Percentiles rank a stretch among this genome's conserved stretches.
phyloP scores from a whole-genome alignment of 192 early-diverging fungal species.

The Ramicandelaber brevisporus region DNA sequence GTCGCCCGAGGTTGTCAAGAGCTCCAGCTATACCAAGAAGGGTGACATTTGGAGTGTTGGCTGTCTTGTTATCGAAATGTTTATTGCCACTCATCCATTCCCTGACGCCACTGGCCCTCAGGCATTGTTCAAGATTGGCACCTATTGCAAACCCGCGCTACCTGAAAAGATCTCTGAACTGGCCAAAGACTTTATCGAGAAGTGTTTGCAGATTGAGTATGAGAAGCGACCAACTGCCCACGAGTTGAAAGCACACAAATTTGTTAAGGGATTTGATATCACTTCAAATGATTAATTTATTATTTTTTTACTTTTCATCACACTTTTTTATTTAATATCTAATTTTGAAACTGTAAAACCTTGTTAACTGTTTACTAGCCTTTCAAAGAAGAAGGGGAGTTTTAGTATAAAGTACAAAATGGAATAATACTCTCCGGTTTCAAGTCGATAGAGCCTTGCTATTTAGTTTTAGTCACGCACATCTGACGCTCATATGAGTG shows the following conservation, averaged over 20 bases:
- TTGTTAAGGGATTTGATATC: conserved; percentile 10
- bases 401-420: too few relatives aligned
- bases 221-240: conserved; percentile 19
- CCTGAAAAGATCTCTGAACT: conserved; percentile 11
- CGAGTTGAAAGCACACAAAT: conserved; percentile 13
- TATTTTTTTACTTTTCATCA: neutral
- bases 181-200: conserved; percentile 16
- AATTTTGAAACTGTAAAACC: neutral
- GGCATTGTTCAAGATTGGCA: conserved; percentile 44
- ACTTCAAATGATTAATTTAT: conserved; percentile 4
- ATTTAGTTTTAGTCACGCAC: too few relatives aligned
- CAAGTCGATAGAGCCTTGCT: too few relatives aligned
- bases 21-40: conserved; percentile 75
- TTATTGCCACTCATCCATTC: conserved; percentile 84
- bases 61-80: conserved; percentile 95
- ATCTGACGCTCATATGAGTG: too few relatives aligned
- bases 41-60: conserved; percentile 88
- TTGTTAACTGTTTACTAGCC: conserved; percentile 2
- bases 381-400: too few relatives aligned
- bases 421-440: too few relatives aligned
- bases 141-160: conserved; percentile 12
- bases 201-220: conserved; percentile 8
- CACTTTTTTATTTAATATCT: conserved; percentile 1
- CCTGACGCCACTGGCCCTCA: conserved; percentile 56
- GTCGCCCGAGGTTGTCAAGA: conserved; percentile 96